Percentiles rank a stretch among this genome's conserved stretches.
Evolutionary conservation across 495 filamentous ascomycete species (phyloP).

Genomic region (Neurospora pannonica): DNA sequence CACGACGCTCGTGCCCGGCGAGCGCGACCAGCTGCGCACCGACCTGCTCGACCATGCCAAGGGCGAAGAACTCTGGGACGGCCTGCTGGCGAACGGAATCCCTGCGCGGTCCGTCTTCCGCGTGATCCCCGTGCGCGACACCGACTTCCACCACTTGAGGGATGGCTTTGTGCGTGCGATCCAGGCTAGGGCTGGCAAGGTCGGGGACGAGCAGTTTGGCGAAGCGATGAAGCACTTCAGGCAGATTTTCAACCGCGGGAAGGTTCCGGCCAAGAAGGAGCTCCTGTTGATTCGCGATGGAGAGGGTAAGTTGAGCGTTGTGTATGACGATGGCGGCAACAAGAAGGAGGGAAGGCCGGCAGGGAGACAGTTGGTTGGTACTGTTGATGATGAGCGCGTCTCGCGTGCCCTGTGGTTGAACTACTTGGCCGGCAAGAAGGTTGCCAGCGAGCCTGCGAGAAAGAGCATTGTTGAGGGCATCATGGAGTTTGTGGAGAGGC

Average conservation of each 20-base stretch:
- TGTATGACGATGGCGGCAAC: conserved; percentile 52
- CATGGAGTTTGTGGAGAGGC: conserved; percentile 79
- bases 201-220: conserved; percentile 63
- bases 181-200: conserved; percentile 54
- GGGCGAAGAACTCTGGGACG: conserved; percentile 63
- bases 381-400: conserved; percentile 67
- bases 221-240: conserved; percentile 65
- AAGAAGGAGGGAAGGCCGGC: conserved; percentile 27
- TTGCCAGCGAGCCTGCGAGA: conserved; percentile 75
- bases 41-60: conserved; percentile 59
- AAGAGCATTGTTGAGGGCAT: conserved; percentile 78
- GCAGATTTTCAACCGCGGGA: conserved; percentile 61
- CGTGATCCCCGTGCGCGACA: conserved; percentile 77
- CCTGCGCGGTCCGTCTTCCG: conserved; percentile 60
- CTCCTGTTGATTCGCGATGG: conserved; percentile 62
- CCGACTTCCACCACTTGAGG: conserved; percentile 82
- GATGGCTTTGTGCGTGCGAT: conserved; percentile 87
- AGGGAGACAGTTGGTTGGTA: conserved; percentile 46
- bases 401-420: conserved; percentile 78
- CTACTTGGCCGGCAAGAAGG: conserved; percentile 78
- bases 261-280: conserved; percentile 65
- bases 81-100: conserved; percentile 51
- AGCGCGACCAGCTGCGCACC: conserved; percentile 61
- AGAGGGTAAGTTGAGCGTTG: conserved; percentile 55
- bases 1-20: conserved; percentile 68